phyloP scores from a whole-genome alignment of 148 eudicot genomes.

The Fagopyrum homotropicum region DNA sequence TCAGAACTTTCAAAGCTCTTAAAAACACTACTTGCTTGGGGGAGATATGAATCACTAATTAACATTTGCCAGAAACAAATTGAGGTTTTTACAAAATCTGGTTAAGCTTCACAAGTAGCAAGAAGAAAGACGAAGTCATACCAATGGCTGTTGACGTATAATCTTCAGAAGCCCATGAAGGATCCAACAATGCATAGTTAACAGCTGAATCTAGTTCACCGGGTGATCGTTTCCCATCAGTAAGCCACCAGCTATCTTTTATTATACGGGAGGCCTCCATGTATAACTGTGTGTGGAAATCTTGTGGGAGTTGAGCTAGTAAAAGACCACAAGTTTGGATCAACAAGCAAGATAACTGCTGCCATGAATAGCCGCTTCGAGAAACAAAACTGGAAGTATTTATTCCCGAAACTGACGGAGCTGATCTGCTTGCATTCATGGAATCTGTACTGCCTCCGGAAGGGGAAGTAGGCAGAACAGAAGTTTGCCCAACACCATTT shows the following conservation, averaged over 20 bases:
- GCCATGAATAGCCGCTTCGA: slow-evolving; percentile 88
- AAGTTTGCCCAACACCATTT: slow-evolving; percentile 47
- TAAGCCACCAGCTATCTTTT: slow-evolving; percentile 95
- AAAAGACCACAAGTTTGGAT: slow-evolving; percentile 98
- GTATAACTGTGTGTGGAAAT: slow-evolving; percentile 80
- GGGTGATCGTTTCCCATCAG: slow-evolving; percentile 67
- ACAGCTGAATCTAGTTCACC: slow-evolving; percentile 82
- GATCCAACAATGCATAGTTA: slow-evolving; percentile 91
- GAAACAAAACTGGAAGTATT: slow-evolving; percentile 67
- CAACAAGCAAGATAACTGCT: slow-evolving; percentile 88
- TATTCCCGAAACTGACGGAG: slow-evolving; percentile 59
- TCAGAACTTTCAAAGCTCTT: background rate
- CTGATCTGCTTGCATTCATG: slow-evolving; percentile 64
- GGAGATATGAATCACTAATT: background rate
- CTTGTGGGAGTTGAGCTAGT: slow-evolving; percentile 90
- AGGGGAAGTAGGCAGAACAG: slow-evolving; percentile 87
- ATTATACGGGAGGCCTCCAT: slow-evolving; percentile 74
- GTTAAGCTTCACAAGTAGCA: background rate
- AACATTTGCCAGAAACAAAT: slow-evolving; percentile 1
- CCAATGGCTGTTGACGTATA: slow-evolving; percentile 94
- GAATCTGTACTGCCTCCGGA: slow-evolving; percentile 99
- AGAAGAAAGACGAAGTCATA: slow-evolving; percentile 22
- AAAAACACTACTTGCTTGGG: background rate
- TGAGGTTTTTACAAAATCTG: background rate
- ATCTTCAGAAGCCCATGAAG: slow-evolving; percentile 95